Evolutionary conservation across 2,329 filamentous ascomycete species (phyloP), one percentile per base, ranked within the genome.

Genomic region (Fusarium coffeatum): DNA sequence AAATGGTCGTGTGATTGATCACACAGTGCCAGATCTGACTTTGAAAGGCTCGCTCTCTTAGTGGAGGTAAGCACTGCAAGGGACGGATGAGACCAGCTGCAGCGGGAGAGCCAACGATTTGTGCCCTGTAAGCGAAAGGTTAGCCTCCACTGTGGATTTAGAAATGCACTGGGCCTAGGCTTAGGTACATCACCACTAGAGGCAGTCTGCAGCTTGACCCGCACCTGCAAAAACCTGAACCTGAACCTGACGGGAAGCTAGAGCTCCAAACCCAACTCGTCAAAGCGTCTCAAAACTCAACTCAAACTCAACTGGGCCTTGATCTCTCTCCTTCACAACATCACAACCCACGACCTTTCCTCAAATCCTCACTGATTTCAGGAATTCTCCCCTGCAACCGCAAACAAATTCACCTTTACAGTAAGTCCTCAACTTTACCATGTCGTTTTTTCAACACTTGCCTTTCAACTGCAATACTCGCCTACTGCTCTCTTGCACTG

Each of bases 111-210:
- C 70, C 70, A 72, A 73, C 70, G 69, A 72, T 68, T 68, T 68
- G 40, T 66, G 69, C 70, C 67, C 70, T 71, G 65, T 67, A 71
- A 72, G 70, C 70, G 70, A 72, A 72, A 48, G 37, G 6, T 11
- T 30, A 37, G 34, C 47, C 47, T 51, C 64, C 60, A 67, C 64
- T 64, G 64, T 48, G 53, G 66, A 20, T 45, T 55, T 4, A 22
- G 25, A 60, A 48, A 42, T n/a, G 49, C 59, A 50, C 65, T 68
- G 65, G 47, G 63, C 43, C 32, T 42, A 65, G 57, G 66, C 68
- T n/a, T 41, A 59, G 27, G 32, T 18, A 71, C 63, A 64, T 70
- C 61, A 70, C 40, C 28, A n/a, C 32, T 25, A 42, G 32, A 15
- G 34, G 27, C 46, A 53, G 43, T 42, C 40, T 59, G 57, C 55